A percentile compares a stretch with the other conserved stretches of the same genome.
These are phyloP conservation scores for Stephania japonica DNA, from an alignment of 164 flowering plant species.

Conservation along the genomic window DNA sequence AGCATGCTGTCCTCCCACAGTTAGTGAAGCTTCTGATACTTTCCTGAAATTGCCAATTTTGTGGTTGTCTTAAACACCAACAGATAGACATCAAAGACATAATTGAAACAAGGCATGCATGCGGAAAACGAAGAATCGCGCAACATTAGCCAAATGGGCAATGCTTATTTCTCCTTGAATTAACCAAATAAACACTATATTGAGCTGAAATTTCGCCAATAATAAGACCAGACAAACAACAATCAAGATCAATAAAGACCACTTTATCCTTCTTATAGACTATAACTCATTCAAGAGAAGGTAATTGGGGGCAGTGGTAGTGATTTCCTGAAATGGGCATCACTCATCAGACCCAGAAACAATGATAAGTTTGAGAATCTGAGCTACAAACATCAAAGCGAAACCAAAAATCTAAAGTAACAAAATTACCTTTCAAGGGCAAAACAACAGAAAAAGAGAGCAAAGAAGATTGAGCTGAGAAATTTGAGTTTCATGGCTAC, in stretches of 20 bases:
- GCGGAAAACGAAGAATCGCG: no score
- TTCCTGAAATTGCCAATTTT: slow-evolving; percentile 9
- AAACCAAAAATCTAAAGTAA: background rate
- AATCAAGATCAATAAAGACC: no score
- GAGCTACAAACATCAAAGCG: background rate
- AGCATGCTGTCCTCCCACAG: slow-evolving; percentile 27
- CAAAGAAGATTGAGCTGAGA: background rate
- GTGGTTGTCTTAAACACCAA: no score
- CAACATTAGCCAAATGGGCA: no score
- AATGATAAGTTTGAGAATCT: background rate
- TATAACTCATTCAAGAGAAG: background rate
- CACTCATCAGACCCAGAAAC: background rate
- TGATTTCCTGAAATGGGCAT: background rate
- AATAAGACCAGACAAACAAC: no score
- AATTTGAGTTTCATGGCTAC: background rate
- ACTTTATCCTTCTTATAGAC: no score
- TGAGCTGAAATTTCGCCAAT: no score
- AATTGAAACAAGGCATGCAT: no score
- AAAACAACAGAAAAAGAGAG: background rate
- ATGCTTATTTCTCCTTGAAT: no score
- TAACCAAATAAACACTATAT: no score
- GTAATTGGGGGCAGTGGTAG: background rate
- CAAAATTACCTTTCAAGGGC: background rate
- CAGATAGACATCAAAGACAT: no score
- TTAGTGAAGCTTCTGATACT: slow-evolving; percentile 13